Evolutionary conservation across 768 basidiomycete species (phyloP), one percentile per base, ranked within the genome.

Genomic region (Pulveroboletus sp.): DNA sequence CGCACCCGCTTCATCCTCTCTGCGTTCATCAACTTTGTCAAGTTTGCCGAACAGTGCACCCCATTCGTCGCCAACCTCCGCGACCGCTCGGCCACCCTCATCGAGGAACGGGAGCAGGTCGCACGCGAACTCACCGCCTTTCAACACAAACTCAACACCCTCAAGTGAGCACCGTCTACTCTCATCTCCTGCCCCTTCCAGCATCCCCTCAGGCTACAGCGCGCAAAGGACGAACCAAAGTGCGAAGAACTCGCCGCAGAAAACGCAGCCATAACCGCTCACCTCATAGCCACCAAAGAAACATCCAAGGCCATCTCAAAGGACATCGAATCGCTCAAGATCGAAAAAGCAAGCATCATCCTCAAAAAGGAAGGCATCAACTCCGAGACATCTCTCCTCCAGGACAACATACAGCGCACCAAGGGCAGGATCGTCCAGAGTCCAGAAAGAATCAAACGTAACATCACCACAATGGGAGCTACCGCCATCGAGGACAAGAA

Each of bases 11-110:
- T 79, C 44, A 73, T 88, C 34, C 78, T 97, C 53, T 90, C 90
- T 31, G 91, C 87, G 3, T 87, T 95, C 57, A 90, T 94, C 73
- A 97, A 97, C 69, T 91, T 94, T 65, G 81, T 92, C 67, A 91
- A 90, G 67, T 95, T 94, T 66, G 84, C 83, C 13, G 87, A 85
- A 56, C 87, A 90, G 56, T 84, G 82, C 57, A 74, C 78, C 34
- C 66, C 75, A 3, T 83, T 87, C 51, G 73, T 87, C 16, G 72
- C 73, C 47, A 74, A 77, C n/a, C 69, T 93, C 21, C 77, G 82
- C 36, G 79, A 82, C 12, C 73, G 76, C 49, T 84, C 83, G 11
- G 68, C 80, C 16, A 66, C 74, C 12, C 60, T 87, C 23, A 70
- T 80, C 41, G 68, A 80, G 27, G 82, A 90, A 56, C 75, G 87